Base-by-base conservation (phyloP, 352 stramenopile species). In the Peronospora destructor region DNA sequence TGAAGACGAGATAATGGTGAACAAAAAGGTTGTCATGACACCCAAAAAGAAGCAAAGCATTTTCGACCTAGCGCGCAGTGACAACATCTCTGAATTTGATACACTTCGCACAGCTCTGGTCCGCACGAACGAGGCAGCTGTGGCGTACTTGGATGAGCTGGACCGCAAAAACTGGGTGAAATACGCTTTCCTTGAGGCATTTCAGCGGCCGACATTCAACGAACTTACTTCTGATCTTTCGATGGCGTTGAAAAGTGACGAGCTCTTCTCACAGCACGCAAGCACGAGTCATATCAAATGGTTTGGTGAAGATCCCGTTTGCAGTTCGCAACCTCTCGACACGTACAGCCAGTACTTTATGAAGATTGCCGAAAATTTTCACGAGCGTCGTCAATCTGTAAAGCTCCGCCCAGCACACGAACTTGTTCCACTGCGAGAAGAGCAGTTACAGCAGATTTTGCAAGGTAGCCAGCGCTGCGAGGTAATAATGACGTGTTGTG, bases 401-500 rank as follows among this genome's bases (percentile, higher is more conserved):
- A 82, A 78, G 52, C 38, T 72, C 10, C 75, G 71, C 4, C 67
- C 76, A 25, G 52, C 64, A 6, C 66, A 76, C 11, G 71, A 88
- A 38, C 75, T 90, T 29, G 76, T 90, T 14, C 74, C 74, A 0
- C 66, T 66, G 41, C 70, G 79, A 28, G 73, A 82, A 30, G 62
- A 68, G 16, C 76, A 90, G 45, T 50, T 90, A 21, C 73, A 87
- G 45, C 63, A 77, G 50, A 84, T 79, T 48, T 48, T 90, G 6
- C 79, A 85, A 54, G 73, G 71, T 39, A 90, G 79, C 42, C 76
- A 88, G 42, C 72, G 75, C 19, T 90, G 79, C 30, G 78, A 90
- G 76, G 78, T 90, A 62, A n/a, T 71, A n/a, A 52, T 26, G 37
- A n/a, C 28, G 9, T 21, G 7, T 33, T n/a, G 14, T 37, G 14